Conservation (phyloP, 106 monocot genomes). For the Narthecium ossifragum region DNA sequence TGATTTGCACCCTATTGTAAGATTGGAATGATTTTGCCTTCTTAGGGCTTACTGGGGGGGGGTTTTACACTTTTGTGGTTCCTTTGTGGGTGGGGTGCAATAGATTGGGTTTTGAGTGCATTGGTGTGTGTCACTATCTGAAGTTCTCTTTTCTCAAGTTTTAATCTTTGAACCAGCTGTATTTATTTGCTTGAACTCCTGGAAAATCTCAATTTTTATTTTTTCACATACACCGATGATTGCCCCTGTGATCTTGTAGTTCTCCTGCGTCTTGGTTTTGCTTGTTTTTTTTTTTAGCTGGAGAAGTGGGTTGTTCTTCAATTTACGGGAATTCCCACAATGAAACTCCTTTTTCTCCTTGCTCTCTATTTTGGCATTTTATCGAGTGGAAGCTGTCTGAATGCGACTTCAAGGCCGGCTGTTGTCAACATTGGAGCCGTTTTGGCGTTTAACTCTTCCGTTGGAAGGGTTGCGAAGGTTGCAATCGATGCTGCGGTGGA, state of each 20-base stretch:
- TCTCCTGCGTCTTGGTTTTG: neutral
- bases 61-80: too few relatives aligned
- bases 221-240: too few relatives aligned
- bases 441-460: constrained; percentile 64
- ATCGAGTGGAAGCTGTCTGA: constrained; percentile 12
- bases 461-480: constrained; percentile 61
- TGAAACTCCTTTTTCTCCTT: constrained; percentile 9
- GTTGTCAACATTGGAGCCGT: constrained; percentile 73
- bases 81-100: too few relatives aligned
- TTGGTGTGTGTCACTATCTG: neutral
- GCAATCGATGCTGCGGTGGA: constrained; percentile 72
- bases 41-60: too few relatives aligned
- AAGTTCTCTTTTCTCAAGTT: neutral
- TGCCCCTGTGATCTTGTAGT: neutral
- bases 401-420: constrained; percentile 34
- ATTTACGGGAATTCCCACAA: too few relatives aligned
- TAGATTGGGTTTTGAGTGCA: neutral
- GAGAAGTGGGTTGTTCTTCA: neutral
- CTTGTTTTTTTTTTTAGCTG: neutral
- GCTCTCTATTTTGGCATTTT: constrained; percentile 9
- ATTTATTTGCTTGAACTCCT: neutral
- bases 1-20: neutral
- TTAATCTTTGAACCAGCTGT: neutral
- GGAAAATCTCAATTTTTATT: neutral
- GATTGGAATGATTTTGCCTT: neutral